Percentiles rank a stretch among this genome's conserved stretches.
Conservation (phyloP, 495 filamentous ascomycete genomes). For the Lasiosphaeria ovina region DNA sequence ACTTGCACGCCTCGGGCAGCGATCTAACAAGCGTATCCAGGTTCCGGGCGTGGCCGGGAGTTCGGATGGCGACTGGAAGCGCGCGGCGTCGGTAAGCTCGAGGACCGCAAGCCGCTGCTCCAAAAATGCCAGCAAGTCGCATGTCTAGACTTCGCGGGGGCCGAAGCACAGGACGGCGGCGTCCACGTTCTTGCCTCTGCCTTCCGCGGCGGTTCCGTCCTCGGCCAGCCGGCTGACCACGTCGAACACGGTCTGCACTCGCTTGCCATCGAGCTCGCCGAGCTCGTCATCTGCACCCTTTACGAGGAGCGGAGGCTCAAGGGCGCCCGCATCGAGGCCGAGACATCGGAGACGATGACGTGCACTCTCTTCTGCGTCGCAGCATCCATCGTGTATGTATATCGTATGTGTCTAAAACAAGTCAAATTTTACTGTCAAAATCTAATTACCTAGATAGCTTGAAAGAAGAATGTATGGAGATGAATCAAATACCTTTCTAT, state of each 20-base stretch:
- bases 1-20: background rate
- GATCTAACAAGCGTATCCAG: background rate
- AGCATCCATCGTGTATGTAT: too few species aligned
- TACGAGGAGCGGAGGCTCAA: background rate
- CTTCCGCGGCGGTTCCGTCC: background rate
- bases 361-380: background rate
- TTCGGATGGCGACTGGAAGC: background rate
- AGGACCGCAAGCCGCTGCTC: background rate
- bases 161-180: background rate
- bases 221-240: background rate
- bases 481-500: too few species aligned
- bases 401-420: too few species aligned
- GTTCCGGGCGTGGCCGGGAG: background rate
- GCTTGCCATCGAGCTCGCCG: background rate
- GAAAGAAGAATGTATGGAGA: too few species aligned
- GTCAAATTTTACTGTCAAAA: too few species aligned
- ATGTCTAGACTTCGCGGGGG: background rate
- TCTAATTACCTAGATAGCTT: too few species aligned
- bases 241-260: background rate
- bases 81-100: background rate
- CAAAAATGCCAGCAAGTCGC: background rate
- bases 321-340: background rate
- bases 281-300: background rate
- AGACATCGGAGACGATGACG: background rate
- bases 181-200: background rate